phyloP scores from a whole-genome alignment of 768 basidiomycete genomes.

The Macrolepiota albuminosa region DNA sequence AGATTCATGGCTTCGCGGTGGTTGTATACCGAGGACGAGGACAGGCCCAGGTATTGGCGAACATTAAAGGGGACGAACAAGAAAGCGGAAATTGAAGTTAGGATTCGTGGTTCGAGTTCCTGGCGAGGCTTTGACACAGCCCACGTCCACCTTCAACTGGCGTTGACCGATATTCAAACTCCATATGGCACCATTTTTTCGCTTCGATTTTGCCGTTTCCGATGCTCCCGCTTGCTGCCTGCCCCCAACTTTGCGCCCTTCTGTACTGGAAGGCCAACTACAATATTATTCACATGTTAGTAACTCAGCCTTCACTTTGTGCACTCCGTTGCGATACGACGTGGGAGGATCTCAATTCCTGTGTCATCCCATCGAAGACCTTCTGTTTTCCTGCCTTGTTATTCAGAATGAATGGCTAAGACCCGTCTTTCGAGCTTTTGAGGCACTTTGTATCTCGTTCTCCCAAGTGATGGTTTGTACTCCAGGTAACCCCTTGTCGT shows the following conservation, averaged over 20 bases:
- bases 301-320: conserved; percentile 32
- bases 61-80: conserved; percentile 24
- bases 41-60: conserved; percentile 4
- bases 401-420: conserved; percentile 16
- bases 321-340: conserved; percentile 17
- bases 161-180: conserved; percentile 5
- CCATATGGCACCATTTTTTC: conserved; percentile 7
- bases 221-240: conserved; percentile 14
- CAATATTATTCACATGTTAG: conserved; percentile 29
- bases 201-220: not conserved
- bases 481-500: not conserved
- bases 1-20: conserved; percentile 47
- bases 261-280: conserved; percentile 36
- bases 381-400: conserved; percentile 17
- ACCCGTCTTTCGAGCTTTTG: conserved; percentile 14
- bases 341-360: conserved; percentile 11
- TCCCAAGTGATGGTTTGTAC: conserved; percentile 14
- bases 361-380: conserved; percentile 23
- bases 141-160: conserved; percentile 5
- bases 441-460: conserved; percentile 5
- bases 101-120: conserved; percentile 5
- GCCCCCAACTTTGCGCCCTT: conserved; percentile 40
- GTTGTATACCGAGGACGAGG: conserved; percentile 10
- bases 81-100: conserved; percentile 19
- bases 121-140: conserved; percentile 25